Percentiles rank a stretch among this genome's conserved stretches.
Conservation (phyloP, 495 filamentous ascomycete genomes). For the Penicillium subrubescens region DNA sequence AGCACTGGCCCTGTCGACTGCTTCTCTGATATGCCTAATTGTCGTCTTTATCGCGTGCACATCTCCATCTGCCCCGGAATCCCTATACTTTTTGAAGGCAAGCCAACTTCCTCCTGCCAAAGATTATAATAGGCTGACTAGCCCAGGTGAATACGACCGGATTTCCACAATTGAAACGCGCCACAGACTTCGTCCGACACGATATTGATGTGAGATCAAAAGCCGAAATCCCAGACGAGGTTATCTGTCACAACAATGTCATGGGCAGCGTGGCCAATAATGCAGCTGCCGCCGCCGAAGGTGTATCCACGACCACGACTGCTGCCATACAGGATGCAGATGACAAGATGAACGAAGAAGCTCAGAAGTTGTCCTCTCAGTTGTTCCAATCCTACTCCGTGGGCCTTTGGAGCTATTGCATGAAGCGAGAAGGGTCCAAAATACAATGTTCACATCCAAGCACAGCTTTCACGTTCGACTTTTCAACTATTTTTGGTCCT, state of each 20-base stretch:
- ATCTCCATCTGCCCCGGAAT: no score
- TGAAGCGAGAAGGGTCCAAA: conserved; percentile 3
- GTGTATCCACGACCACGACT: not conserved
- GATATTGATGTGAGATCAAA: conserved; percentile 1
- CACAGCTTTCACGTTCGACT: no score
- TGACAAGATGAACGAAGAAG: conserved; percentile 1
- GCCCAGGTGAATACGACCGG: conserved; percentile 1
- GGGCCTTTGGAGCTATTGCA: not conserved
- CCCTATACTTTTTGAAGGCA: no score
- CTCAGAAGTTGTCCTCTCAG: not conserved
- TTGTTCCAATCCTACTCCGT: conserved; percentile 1
- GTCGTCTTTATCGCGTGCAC: no score
- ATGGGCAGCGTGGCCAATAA: not conserved
- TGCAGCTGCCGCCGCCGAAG: conserved; percentile 1
- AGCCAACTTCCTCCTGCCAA: no score
- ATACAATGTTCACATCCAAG: conserved; percentile 3
- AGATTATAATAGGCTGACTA: conserved; percentile 1
- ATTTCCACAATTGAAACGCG: not conserved
- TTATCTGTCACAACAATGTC: conserved; percentile 1
- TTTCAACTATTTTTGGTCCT: no score
- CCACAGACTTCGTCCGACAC: conserved; percentile 1
- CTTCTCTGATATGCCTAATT: no score
- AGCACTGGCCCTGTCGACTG: not conserved
- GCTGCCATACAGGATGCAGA: conserved; percentile 1
- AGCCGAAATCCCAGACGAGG: conserved; percentile 3